Conservation (phyloP, 2,329 filamentous ascomycete species). For the Mycosphaerelloides madeirae region DNA sequence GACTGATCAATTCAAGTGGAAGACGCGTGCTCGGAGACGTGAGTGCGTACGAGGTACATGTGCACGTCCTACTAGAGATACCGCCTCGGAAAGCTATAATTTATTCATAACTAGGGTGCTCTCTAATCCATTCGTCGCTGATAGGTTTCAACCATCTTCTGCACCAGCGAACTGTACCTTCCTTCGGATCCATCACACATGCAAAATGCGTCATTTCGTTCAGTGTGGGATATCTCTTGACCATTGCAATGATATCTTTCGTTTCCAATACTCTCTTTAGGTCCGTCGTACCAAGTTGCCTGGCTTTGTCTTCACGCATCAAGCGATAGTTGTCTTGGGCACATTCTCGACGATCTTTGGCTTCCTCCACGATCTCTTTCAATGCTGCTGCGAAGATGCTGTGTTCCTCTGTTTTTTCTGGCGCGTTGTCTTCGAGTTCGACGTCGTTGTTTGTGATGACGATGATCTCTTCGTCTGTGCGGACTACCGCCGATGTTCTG, state of each 20-base stretch:
- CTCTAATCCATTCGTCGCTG: slow-evolving; percentile 16
- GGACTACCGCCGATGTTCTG: slow-evolving; percentile 41
- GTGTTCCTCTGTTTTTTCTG: slow-evolving; percentile 8
- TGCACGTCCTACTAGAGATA: too few species aligned
- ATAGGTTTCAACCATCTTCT: slow-evolving; percentile 20
- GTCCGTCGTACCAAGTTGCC: slow-evolving; percentile 11
- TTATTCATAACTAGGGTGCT: slow-evolving; percentile 10
- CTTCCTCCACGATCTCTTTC: slow-evolving; percentile 33
- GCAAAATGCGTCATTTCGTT: slow-evolving; percentile 58
- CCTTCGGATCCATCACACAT: slow-evolving; percentile 52
- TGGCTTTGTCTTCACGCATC: slow-evolving; percentile 6
- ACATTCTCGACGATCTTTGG: slow-evolving; percentile 31
- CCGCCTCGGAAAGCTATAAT: too few species aligned
- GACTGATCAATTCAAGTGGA: too few species aligned
- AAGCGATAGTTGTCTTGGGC: slow-evolving; percentile 29
- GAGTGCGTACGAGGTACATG: too few species aligned
- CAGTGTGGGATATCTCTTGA: slow-evolving; percentile 49
- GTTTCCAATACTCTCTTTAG: slow-evolving; percentile 28
- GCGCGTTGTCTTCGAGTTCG: slow-evolving; percentile 19
- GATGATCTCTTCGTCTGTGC: slow-evolving; percentile 49
- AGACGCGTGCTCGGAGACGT: too few species aligned
- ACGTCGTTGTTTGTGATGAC: slow-evolving; percentile 48
- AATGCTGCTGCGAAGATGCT: slow-evolving; percentile 8
- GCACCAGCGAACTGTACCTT: slow-evolving; percentile 19
- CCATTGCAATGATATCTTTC: slow-evolving; percentile 45